These are phyloP conservation scores for Luffa acutangula DNA, from an alignment of 306 rosid genomes.

Conservation along the genomic window DNA sequence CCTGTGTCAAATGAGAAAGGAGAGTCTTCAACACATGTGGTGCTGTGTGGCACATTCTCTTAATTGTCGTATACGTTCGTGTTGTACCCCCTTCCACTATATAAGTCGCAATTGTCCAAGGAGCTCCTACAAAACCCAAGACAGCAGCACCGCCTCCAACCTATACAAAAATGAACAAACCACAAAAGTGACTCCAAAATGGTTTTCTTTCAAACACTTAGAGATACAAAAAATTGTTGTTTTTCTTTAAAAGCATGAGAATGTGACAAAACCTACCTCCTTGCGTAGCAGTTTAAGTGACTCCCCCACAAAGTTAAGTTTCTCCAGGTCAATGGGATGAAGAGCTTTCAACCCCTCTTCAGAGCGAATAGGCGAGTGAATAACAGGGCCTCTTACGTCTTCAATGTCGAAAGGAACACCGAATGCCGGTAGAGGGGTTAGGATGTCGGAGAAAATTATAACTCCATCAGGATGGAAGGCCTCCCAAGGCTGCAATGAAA, in stretches of 20 bases:
- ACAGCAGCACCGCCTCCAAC: constrained; percentile 78
- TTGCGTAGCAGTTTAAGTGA: constrained; percentile 59
- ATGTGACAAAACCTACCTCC: constrained; percentile 41
- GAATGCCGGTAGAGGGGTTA: constrained; percentile 91
- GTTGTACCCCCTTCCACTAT: constrained; percentile 96
- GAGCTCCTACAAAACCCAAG: constrained; percentile 99
- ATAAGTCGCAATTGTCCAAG: constrained; percentile 96
- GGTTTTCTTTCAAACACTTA: neutral
- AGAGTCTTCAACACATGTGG: constrained; percentile 74
- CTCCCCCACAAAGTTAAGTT: constrained; percentile 73
- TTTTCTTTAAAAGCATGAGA: constrained; percentile 5
- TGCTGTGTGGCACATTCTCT: constrained; percentile 93
- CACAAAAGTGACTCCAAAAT: neutral
- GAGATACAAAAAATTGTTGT: neutral
- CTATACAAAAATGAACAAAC: constrained; percentile 27
- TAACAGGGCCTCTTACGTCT: constrained; percentile 87
- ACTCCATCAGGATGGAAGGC: constrained; percentile 98
- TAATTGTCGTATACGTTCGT: constrained; percentile 72
- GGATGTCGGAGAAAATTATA: constrained; percentile 89
- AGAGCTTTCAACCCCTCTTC: constrained; percentile 70
- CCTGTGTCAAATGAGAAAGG: constrained; percentile 75
- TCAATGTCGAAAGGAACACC: constrained; percentile 92
- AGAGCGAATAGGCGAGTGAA: constrained; percentile 69
- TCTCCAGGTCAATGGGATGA: constrained; percentile 76
- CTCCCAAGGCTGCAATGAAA: constrained; percentile 99